These are phyloP conservation scores for Suhomyces sp. DNA, from an alignment of 805 yeast species.

Conservation along the genomic window DNA sequence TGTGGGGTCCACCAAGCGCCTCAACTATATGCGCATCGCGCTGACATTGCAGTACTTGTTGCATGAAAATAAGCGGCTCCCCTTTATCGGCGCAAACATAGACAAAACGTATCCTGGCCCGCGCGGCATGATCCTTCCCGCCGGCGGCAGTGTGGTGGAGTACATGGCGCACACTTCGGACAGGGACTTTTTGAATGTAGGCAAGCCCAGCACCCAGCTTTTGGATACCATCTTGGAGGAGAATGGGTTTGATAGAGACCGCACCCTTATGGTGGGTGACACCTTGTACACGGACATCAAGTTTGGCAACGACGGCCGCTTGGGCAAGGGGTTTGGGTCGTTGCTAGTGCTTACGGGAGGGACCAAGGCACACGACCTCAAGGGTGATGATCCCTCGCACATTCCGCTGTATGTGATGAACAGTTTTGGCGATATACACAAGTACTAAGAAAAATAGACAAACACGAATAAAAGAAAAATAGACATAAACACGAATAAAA, in stretches of 20 bases:
- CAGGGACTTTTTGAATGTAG: constrained; percentile 33
- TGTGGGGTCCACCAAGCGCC: constrained; percentile 37
- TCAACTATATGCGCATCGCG: constrained; percentile 37
- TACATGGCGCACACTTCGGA: constrained; percentile 34
- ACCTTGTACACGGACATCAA: constrained; percentile 42
- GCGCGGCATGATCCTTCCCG: constrained; percentile 35
- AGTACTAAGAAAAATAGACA: no score
- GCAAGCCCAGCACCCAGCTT: constrained; percentile 35
- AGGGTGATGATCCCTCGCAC: constrained; percentile 12
- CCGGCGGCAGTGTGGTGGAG: constrained; percentile 41
- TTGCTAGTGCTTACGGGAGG: constrained; percentile 39
- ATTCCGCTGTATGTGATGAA: constrained; percentile 30
- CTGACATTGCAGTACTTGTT: constrained; percentile 37
- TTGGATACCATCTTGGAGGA: constrained; percentile 27
- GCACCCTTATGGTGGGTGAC: constrained; percentile 41
- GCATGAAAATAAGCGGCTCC: constrained; percentile 27
- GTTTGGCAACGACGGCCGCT: constrained; percentile 39
- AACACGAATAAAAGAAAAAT: no score
- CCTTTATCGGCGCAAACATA: constrained; percentile 41
- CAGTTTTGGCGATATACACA: constrained; percentile 25
- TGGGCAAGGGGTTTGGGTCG: constrained; percentile 30
- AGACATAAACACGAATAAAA: no score
- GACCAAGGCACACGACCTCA: constrained; percentile 25
- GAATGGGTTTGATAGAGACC: constrained; percentile 23
- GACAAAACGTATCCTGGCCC: constrained; percentile 41